phyloP scores from a whole-genome alignment of 2,329 filamentous ascomycete species.

The Fusarium continuum region DNA sequence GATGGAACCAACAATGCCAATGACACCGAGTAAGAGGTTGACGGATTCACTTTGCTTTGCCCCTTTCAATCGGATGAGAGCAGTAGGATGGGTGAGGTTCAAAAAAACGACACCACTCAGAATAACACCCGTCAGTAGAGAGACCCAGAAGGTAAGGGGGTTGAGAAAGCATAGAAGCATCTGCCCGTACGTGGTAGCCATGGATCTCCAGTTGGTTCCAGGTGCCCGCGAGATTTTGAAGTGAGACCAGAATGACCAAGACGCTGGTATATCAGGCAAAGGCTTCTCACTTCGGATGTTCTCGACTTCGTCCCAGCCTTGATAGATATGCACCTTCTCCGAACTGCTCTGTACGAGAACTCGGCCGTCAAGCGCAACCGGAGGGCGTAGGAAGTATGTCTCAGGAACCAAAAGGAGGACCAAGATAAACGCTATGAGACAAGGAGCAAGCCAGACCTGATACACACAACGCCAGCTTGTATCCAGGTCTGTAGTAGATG shows the following conservation, averaged over 20 bases:
- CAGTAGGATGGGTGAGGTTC: slow-evolving; percentile 10
- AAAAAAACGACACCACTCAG: slow-evolving; percentile 25
- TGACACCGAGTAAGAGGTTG: neutral
- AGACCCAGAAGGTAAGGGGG: slow-evolving; percentile 35
- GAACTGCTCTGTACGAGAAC: slow-evolving; percentile 13
- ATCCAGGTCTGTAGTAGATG: neutral
- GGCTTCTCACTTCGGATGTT: neutral
- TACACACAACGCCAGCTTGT: slow-evolving; percentile 17
- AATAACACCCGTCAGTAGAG: slow-evolving; percentile 20
- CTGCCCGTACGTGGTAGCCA: slow-evolving; percentile 25
- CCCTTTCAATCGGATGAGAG: neutral
- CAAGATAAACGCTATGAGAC: neutral
- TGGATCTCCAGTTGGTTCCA: slow-evolving; percentile 7
- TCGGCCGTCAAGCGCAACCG: slow-evolving; percentile 22
- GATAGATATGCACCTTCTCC: slow-evolving; percentile 20
- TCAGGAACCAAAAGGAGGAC: slow-evolving; percentile 20
- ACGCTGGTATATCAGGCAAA: slow-evolving; percentile 4
- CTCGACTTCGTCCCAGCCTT: slow-evolving; percentile 14
- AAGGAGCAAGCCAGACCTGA: slow-evolving; percentile 7
- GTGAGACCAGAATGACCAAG: neutral
- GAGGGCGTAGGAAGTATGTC: slow-evolving; percentile 28
- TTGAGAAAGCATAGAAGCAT: slow-evolving; percentile 34
- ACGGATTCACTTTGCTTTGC: neutral
- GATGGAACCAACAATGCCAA: slow-evolving; percentile 4
- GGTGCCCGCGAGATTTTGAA: slow-evolving; percentile 12